Evolutionary conservation across 75 land plant species (phyloP).

Genomic region (Pinus tabuliformis): DNA sequence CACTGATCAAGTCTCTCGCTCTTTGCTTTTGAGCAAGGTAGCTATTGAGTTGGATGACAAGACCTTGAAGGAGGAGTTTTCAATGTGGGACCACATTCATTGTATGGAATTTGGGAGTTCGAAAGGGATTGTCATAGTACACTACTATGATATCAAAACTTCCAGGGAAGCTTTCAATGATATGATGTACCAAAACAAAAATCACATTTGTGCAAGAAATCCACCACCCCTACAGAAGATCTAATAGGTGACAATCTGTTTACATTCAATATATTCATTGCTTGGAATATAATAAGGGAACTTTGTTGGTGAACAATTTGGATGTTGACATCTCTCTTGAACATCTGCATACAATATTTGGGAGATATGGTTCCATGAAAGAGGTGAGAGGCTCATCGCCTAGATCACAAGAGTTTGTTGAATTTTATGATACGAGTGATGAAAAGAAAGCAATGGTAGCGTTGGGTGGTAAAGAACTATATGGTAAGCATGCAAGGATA

Average conservation of each 20-base stretch:
- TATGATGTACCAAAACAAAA: conserved; percentile 20
- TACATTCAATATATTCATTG: conserved; percentile 17
- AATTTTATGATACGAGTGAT: conserved; percentile 27
- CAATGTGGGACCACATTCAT: conserved; percentile 14
- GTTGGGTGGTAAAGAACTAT: conserved; percentile 8
- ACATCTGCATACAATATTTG: not conserved
- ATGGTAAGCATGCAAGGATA: too few species aligned
- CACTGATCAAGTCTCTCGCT: conserved; percentile 20
- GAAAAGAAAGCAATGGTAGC: conserved; percentile 18
- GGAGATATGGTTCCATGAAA: conserved; percentile 14
- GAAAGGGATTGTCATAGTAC: conserved; percentile 23
- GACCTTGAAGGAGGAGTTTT: conserved; percentile 15
- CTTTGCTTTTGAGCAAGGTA: conserved; percentile 15
- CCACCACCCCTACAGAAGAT: not conserved
- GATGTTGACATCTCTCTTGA: conserved; percentile 1
- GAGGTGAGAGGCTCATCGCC: conserved; percentile 19
- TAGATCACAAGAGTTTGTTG: conserved; percentile 28
- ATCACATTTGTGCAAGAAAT: not conserved
- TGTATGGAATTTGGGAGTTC: conserved; percentile 11
- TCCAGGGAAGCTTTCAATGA: conserved; percentile 24
- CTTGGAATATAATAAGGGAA: conserved; percentile 19
- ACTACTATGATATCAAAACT: conserved; percentile 29
- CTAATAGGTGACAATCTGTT: not conserved
- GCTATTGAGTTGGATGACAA: conserved; percentile 8
- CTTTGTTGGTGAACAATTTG: conserved; percentile 30